phyloP scores from a whole-genome alignment of 768 basidiomycete genomes.

The Collybiopsis confluens region DNA sequence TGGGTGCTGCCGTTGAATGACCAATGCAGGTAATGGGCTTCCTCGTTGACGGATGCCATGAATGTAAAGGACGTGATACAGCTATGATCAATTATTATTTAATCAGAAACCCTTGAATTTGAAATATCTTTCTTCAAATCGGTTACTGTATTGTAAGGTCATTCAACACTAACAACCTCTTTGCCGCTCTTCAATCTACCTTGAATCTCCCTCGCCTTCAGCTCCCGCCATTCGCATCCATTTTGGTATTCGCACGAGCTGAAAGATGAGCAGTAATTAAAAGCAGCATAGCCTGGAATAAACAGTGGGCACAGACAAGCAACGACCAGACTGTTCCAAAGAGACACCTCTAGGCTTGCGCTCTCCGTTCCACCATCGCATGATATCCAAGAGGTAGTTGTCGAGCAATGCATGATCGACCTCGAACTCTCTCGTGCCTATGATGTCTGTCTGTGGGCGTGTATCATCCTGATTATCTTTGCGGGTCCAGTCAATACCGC shows the following conservation, averaged over 20 bases:
- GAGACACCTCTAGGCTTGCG: slow-evolving; percentile 70
- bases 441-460: slow-evolving; percentile 33
- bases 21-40: slow-evolving; percentile 35
- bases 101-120: no score
- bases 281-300: neutral
- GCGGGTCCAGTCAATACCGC: neutral
- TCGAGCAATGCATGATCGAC: slow-evolving; percentile 54
- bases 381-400: slow-evolving; percentile 44
- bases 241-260: slow-evolving; percentile 71
- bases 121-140: no score
- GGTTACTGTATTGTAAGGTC: no score
- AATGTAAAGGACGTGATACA: no score
- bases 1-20: slow-evolving; percentile 29
- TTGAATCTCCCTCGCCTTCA: slow-evolving; percentile 37
- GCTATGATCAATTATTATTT: no score
- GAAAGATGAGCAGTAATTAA: neutral
- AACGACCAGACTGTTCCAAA: slow-evolving; percentile 53
- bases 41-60: slow-evolving; percentile 17
- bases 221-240: slow-evolving; percentile 79
- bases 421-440: slow-evolving; percentile 61
- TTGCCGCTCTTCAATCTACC: neutral
- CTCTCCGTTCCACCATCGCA: slow-evolving; percentile 75
- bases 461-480: neutral
- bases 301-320: slow-evolving; percentile 53
- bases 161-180: no score